phyloP scores from a whole-genome alignment of 768 basidiomycete species.

The Suillus spraguei region DNA sequence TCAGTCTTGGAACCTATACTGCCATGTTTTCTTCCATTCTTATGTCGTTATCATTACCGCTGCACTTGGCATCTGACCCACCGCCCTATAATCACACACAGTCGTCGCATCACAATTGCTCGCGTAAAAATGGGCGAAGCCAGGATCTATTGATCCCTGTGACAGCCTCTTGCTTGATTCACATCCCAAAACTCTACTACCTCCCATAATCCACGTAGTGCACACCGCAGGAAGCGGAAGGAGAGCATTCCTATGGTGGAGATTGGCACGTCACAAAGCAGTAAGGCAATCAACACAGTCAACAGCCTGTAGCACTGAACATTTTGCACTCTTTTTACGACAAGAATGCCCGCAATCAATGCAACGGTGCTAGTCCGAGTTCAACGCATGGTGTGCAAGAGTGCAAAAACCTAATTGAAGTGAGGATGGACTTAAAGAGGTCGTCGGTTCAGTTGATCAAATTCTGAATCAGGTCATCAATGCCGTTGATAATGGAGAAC shows the following conservation, averaged over 20 bases:
- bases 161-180: background rate
- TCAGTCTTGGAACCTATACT: background rate
- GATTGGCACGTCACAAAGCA: background rate
- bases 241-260: conserved; percentile 9
- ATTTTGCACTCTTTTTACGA: too few species aligned
- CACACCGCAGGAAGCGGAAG: background rate
- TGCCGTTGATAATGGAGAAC: background rate
- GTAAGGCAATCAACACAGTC: background rate
- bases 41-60: too few species aligned
- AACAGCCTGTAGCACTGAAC: background rate
- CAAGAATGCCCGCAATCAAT: background rate
- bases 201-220: background rate
- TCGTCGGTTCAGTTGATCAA: background rate
- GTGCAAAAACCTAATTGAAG: background rate
- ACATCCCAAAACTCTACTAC: conserved; percentile 8
- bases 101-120: background rate
- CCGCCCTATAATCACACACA: conserved; percentile 12
- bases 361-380: background rate
- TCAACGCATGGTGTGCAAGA: background rate
- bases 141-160: conserved; percentile 12
- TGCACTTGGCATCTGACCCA: background rate
- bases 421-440: background rate
- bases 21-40: background rate
- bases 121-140: background rate
- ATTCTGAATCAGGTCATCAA: background rate